Percentiles rank a stretch among this genome's conserved stretches.
Evolutionary conservation across 768 basidiomycete species (phyloP).

Genomic region (Pleurotus sapidus): DNA sequence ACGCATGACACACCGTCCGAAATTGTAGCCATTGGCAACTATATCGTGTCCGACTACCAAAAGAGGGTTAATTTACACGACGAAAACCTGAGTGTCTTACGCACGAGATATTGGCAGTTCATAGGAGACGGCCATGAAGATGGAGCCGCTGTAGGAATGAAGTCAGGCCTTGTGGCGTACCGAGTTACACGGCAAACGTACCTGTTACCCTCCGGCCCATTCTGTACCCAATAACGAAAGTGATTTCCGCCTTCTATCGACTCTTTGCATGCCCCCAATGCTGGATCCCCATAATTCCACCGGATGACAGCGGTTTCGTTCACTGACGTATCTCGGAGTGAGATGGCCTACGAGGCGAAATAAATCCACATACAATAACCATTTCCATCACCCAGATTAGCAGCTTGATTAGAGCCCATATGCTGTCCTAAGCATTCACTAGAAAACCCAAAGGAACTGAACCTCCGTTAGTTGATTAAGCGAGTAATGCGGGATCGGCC

Average conservation of each 20-base stretch:
- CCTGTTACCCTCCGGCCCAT: slow-evolving; percentile 62
- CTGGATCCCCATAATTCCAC: slow-evolving; percentile 78
- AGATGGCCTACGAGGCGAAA: slow-evolving; percentile 1
- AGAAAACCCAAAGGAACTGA: slow-evolving; percentile 68
- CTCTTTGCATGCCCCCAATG: slow-evolving; percentile 84
- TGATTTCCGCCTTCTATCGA: slow-evolving; percentile 86
- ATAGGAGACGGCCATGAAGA: slow-evolving; percentile 75
- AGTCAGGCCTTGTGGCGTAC: background rate
- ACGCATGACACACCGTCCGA: slow-evolving; percentile 5
- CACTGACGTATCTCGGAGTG: slow-evolving; percentile 33
- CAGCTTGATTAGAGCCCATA: slow-evolving; percentile 62
- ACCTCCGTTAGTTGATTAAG: background rate
- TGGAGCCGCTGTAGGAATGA: slow-evolving; percentile 49
- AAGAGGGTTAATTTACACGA: slow-evolving; percentile 3
- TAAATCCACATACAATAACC: slow-evolving; percentile 53
- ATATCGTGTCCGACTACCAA: slow-evolving; percentile 64
- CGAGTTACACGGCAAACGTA: slow-evolving; percentile 20
- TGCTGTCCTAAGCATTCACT: slow-evolving; percentile 86
- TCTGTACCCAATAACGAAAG: slow-evolving; percentile 85
- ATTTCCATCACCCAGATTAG: slow-evolving; percentile 81
- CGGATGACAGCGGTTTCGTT: slow-evolving; percentile 85
- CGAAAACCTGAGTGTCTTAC: slow-evolving; percentile 6
- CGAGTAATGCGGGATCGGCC: background rate
- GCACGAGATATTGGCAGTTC: slow-evolving; percentile 63
- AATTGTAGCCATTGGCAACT: slow-evolving; percentile 51